Evolutionary conservation across 192 early-diverging fungal genomes (phyloP), one percentile per base, ranked within the genome.

Genomic region (Fimicolochytrium jonesii): DNA sequence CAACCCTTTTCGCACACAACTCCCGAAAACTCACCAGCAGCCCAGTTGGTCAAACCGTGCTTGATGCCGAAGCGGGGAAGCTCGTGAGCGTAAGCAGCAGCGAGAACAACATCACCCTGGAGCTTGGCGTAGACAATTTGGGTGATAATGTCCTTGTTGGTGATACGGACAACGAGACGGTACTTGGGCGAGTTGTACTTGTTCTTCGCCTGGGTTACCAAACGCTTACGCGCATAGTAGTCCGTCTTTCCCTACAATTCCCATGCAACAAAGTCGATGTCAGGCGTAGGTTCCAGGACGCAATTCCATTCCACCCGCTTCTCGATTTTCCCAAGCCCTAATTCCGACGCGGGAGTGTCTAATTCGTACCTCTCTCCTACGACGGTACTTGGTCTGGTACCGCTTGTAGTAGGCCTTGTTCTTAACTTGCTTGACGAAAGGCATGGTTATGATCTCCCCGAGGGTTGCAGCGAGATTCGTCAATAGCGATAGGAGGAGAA

Each of bases 131-230:
- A 96, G 56, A 97, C 85, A 65, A 99, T 85, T 84, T 99, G 96
- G 84, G 87, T 88, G 76, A 97, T 83, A 58, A 97, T 82, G 83
- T 97, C 93, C 63, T 82, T 87, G 92, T 96, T 96, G 86, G 96
- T 97, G 92, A 99, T 89, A 61, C 96, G 93, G 64, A 99, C 96
- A 71, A 97, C 94, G 69, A 99, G 79, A 73, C 96, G 87, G 90
- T 97, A 99, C 89, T 99, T 99, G 78, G 94, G 94, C 56, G 93
- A 90, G 89, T 99, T 99, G 92, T 99, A 99, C 86, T 97, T 99
- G 92, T 97, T 95, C 91, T 99, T 99, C 68, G 96, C 96, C 84
- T 99, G 96, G 72, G 88, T 83, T n/a, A 97, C 88, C 62, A 99
- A 85, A 72, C 91, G 87, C 91, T 96, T 97, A 73, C 96, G 91